Percentiles rank a stretch among this genome's conserved stretches.
These are phyloP conservation scores for Cyclotella atomus DNA, from an alignment of 108 stramenopile genomes.

Conservation along the genomic window DNA sequence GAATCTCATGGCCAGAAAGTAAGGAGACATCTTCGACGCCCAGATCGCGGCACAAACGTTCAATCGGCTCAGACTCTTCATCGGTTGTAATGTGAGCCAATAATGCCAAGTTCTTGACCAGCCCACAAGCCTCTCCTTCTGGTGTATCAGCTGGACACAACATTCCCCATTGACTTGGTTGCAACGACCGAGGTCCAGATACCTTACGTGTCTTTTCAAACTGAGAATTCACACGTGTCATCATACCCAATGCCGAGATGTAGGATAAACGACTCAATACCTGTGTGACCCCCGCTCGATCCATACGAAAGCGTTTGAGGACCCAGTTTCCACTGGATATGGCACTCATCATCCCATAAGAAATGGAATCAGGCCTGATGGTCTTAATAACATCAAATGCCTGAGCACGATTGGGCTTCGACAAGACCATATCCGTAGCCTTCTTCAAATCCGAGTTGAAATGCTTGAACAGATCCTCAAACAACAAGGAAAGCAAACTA, in stretches of 20 bases:
- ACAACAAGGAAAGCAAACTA: slow-evolving; percentile 92
- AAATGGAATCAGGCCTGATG: slow-evolving; percentile 92
- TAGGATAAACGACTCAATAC: slow-evolving; percentile 92
- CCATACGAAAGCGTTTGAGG: slow-evolving; percentile 98
- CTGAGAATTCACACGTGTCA: slow-evolving; percentile 97
- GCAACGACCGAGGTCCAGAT: slow-evolving; percentile 95
- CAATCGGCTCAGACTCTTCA: slow-evolving; percentile 90
- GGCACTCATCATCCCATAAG: slow-evolving; percentile 95
- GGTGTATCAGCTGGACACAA: slow-evolving; percentile 98
- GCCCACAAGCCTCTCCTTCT: slow-evolving; percentile 98
- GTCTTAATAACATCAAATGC: slow-evolving; percentile 95
- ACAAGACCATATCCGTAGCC: slow-evolving; percentile 93
- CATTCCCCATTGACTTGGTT: slow-evolving; percentile 99
- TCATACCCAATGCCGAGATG: slow-evolving; percentile 96
- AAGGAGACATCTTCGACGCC: slow-evolving; percentile 94
- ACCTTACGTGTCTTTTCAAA: slow-evolving; percentile 99
- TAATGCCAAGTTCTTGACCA: slow-evolving; percentile 98
- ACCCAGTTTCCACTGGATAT: slow-evolving; percentile 99
- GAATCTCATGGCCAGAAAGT: slow-evolving; percentile 92
- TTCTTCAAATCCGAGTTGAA: slow-evolving; percentile 95
- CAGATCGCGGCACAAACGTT: slow-evolving; percentile 91
- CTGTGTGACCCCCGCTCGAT: slow-evolving; percentile 98
- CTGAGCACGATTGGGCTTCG: slow-evolving; percentile 93
- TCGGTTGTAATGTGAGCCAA: slow-evolving; percentile 98
- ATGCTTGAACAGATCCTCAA: slow-evolving; percentile 98